Percentiles rank a stretch among this genome's conserved stretches.
Conservation (phyloP, 805 yeast species). For the Metschnikowia rubicola region DNA sequence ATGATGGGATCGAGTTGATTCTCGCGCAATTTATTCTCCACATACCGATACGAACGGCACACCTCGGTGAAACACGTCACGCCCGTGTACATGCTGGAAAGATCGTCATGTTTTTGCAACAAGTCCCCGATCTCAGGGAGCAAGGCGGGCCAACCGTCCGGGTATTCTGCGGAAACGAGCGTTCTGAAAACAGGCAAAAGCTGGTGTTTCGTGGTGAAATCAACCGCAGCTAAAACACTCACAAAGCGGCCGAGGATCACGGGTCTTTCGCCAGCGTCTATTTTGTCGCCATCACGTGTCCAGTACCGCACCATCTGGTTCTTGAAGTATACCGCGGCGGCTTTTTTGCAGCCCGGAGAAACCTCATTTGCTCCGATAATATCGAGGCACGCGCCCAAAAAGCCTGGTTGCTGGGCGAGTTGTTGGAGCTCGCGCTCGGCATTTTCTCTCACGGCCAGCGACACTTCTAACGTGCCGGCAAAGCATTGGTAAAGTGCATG, state of each 20-base stretch:
- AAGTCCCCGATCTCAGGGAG: constrained; percentile 31
- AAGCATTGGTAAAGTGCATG: constrained; percentile 68
- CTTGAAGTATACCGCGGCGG: constrained; percentile 82
- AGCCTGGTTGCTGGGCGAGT: constrained; percentile 62
- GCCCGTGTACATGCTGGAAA: constrained; percentile 54
- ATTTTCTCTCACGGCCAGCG: constrained; percentile 53
- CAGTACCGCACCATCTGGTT: constrained; percentile 67
- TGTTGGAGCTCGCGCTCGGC: constrained; percentile 68
- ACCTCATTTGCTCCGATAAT: constrained; percentile 52
- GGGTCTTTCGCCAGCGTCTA: constrained; percentile 72
- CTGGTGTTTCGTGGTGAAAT: constrained; percentile 36
- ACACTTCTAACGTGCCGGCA: constrained; percentile 71
- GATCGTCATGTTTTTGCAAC: constrained; percentile 26
- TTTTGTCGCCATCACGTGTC: constrained; percentile 32
- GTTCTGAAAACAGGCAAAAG: constrained; percentile 40
- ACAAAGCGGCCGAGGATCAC: constrained; percentile 66
- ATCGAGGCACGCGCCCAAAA: constrained; percentile 78
- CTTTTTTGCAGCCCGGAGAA: constrained; percentile 47
- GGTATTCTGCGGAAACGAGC: constrained; percentile 33
- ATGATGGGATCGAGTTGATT: constrained; percentile 44
- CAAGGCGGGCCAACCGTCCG: constrained; percentile 36
- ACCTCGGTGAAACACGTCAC: constrained; percentile 68
- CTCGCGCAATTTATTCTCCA: constrained; percentile 43
- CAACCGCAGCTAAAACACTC: constrained; percentile 49
- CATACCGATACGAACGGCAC: constrained; percentile 69